A percentile compares a stretch with the other conserved stretches of the same genome.
Evolutionary conservation across 1,139 yeast species (phyloP).

Genomic region (Candida tetrigidarum): DNA sequence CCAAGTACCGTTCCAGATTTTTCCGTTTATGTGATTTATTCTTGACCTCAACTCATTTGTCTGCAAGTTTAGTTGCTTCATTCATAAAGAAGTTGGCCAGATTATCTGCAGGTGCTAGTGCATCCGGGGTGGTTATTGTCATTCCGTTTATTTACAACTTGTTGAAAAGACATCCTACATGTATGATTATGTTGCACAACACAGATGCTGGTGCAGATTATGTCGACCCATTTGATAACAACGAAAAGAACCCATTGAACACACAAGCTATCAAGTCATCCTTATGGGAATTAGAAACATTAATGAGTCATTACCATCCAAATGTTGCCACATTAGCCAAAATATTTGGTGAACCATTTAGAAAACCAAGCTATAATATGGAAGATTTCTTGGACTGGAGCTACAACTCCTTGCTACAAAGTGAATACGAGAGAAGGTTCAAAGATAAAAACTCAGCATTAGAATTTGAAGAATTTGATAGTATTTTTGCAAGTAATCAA

Average conservation of each 20-base stretch:
- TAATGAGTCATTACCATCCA: conserved; percentile 92
- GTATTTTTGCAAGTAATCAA: conserved; percentile 32
- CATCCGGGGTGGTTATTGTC: conserved; percentile 85
- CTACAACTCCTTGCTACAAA: conserved; percentile 71
- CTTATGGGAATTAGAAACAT: conserved; percentile 86
- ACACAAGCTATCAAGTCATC: conserved; percentile 86
- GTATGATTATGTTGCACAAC: conserved; percentile 87
- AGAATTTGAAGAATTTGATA: conserved; percentile 69
- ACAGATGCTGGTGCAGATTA: conserved; percentile 28
- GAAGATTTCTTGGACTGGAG: conserved; percentile 96
- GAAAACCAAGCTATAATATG: conserved; percentile 82
- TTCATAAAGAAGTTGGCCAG: conserved; percentile 84
- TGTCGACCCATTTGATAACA: conserved; percentile 67
- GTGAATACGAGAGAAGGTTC: conserved; percentile 73
- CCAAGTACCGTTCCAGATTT: conserved; percentile 83
- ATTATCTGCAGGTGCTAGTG: conserved; percentile 78
- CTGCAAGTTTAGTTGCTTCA: conserved; percentile 83
- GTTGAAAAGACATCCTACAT: conserved; percentile 87
- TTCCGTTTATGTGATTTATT: conserved; percentile 86
- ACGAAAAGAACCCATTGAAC: conserved; percentile 72
- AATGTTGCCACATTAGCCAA: conserved; percentile 91
- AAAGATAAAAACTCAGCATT: conserved; percentile 78
- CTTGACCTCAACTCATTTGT: conserved; percentile 84
- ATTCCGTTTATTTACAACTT: conserved; percentile 93
- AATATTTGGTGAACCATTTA: conserved; percentile 87